Evolutionary conservation across 345 rosid species (phyloP), one percentile per base, ranked within the genome.

Genomic region (Rhodamnia argentea): DNA sequence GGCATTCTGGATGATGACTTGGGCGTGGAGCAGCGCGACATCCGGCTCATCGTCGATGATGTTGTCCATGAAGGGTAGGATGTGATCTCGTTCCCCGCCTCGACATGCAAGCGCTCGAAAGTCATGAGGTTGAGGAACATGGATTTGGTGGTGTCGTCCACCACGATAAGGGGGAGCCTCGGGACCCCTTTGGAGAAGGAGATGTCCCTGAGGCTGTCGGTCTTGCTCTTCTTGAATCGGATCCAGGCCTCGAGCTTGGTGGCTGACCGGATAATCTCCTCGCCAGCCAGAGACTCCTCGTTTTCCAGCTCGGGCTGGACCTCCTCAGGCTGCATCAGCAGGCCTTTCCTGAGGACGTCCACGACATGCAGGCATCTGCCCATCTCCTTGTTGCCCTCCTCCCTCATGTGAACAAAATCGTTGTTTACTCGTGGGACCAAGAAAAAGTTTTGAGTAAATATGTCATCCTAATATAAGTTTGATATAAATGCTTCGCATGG

Each of bases 51-150:
- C n/a, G n/a, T n/a, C n/a, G n/a, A n/a, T n/a, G n/a, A n/a, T n/a
- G n/a, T n/a, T 86, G 82, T 92, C 92, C 95, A 93, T 92, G 86
- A 90, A 90, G 85, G 85, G 52, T 87, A 90, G 44, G 91, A 89
- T 11, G 93, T 86, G 42, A 93, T 90, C 54, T 89, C 91, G 22
- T 89, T 89, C 15, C 92, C 90, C 12, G 90, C 87, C 53, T 87
- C 92, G 5, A 88, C 90, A 24, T 86, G 88, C 55, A 75, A 50
- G 54, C 86, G 75, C 88, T 86, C 88, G 14, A 86, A 86, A 2
- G 78, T 83, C 2, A 86, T 55, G 56, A 86, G 84, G 57, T 86
- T 83, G 83, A 83, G 86, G 83, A 83, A 84, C 75, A 13, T 54
- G 37, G 88, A 70, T 42, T 86, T 70, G 1, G 85, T 86, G 40